Percentiles rank a stretch among this genome's conserved stretches.
Conservation (phyloP, 2,329 filamentous ascomycete genomes). For the Gnomoniopsis sp. region DNA sequence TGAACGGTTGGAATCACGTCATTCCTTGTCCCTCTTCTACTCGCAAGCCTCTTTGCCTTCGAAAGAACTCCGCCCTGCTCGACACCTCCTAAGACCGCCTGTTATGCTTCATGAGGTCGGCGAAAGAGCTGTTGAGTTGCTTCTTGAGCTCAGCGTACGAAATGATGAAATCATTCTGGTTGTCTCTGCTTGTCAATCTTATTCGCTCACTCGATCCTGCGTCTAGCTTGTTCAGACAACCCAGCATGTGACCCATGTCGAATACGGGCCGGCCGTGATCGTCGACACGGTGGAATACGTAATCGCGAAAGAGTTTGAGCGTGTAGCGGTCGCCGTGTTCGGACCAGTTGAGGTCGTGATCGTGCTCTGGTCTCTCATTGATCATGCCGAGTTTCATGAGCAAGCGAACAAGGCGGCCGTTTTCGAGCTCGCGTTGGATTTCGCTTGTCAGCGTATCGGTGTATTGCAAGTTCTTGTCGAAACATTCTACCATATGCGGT, state of each 20-base stretch:
- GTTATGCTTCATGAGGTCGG: slow-evolving; percentile 50
- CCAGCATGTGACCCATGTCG: slow-evolving; percentile 83
- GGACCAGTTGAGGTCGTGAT: slow-evolving; percentile 75
- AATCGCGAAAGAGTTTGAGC: slow-evolving; percentile 93
- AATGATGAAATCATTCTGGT: slow-evolving; percentile 83
- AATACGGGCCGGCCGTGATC: slow-evolving; percentile 76
- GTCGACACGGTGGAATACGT: slow-evolving; percentile 95
- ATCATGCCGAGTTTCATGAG: slow-evolving; percentile 80
- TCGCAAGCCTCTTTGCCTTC: not conserved
- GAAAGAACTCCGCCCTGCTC: not conserved
- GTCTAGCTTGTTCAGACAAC: slow-evolving; percentile 87
- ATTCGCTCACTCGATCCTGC: slow-evolving; percentile 85
- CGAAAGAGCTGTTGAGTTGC: slow-evolving; percentile 55
- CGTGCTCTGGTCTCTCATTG: slow-evolving; percentile 85
- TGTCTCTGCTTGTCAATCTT: slow-evolving; percentile 81
- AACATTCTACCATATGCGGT: slow-evolving; percentile 68
- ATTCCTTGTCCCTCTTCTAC: not conserved
- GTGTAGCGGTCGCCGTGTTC: slow-evolving; percentile 91
- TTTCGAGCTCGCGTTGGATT: slow-evolving; percentile 80
- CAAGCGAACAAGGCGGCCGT: slow-evolving; percentile 77
- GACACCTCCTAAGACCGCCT: slow-evolving; percentile 12
- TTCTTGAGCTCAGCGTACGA: slow-evolving; percentile 86
- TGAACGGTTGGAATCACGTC: not conserved
- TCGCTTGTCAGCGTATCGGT: slow-evolving; percentile 72
- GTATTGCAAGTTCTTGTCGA: slow-evolving; percentile 76